These are phyloP conservation scores for Myxozyma mucilagina DNA, from an alignment of 805 yeast species.

Conservation along the genomic window DNA sequence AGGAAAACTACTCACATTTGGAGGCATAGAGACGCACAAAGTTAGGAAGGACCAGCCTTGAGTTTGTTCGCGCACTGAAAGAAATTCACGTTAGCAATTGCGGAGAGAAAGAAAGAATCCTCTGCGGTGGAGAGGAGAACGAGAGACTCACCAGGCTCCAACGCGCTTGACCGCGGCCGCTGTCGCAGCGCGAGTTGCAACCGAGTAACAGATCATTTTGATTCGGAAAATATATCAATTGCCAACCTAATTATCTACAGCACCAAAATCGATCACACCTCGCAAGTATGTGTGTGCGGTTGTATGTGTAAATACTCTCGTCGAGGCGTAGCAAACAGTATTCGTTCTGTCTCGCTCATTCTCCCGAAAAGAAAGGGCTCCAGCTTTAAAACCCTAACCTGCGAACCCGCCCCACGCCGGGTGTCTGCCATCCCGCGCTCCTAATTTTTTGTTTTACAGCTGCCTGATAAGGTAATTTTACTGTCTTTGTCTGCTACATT, in stretches of 20 bases:
- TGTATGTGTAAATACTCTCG: no score
- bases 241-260: no score
- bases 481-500: background rate
- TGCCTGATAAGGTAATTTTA: background rate
- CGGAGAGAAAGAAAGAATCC: background rate
- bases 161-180: constrained; percentile 25
- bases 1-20: constrained; percentile 36
- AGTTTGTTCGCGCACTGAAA: constrained; percentile 17
- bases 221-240: background rate
- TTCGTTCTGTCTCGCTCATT: no score
- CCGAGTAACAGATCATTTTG: constrained; percentile 25
- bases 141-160: constrained; percentile 13
- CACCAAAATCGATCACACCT: no score
- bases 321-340: no score
- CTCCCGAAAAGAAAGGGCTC: background rate
- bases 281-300: no score
- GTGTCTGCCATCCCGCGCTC: constrained; percentile 14
- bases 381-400: background rate
- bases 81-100: background rate
- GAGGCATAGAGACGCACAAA: constrained; percentile 43
- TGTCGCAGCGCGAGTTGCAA: constrained; percentile 29
- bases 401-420: constrained; percentile 7
- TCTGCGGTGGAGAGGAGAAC: background rate
- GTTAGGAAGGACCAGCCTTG: constrained; percentile 33
- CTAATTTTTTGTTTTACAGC: background rate